Percentiles rank a stretch among this genome's conserved stretches.
Conservation (phyloP, 768 basidiomycete genomes). For the Psilocybe cyanescens region DNA sequence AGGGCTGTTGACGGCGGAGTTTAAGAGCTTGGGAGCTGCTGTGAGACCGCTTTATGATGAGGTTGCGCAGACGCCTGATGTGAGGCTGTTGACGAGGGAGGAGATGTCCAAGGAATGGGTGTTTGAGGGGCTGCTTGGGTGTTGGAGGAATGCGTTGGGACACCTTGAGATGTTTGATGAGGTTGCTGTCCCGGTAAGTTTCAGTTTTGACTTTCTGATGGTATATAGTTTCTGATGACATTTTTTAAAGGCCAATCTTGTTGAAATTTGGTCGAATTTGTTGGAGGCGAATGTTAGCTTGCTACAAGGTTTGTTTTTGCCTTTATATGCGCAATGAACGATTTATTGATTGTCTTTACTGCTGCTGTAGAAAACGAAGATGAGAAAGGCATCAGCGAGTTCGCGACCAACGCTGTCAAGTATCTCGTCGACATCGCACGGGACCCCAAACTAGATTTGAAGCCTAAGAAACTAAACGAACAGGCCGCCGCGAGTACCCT, state of each 20-base stretch:
- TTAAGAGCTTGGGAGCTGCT: conserved; percentile 39
- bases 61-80: conserved; percentile 54
- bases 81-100: conserved; percentile 58
- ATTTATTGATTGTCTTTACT: conserved; percentile 5
- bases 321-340: not conserved
- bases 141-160: conserved; percentile 55
- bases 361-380: conserved; percentile 44
- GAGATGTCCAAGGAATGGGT: conserved; percentile 60
- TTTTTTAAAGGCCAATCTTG: conserved; percentile 44
- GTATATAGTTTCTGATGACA: not conserved
- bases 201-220: conserved; percentile 1
- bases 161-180: conserved; percentile 50
- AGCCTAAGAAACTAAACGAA: conserved; percentile 24
- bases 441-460: conserved; percentile 49
- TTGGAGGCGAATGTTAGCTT: conserved; percentile 50
- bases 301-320: conserved; percentile 45
- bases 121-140: conserved; percentile 51
- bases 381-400: conserved; percentile 37
- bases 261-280: conserved; percentile 61
- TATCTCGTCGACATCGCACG: conserved; percentile 54
- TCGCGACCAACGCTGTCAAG: conserved; percentile 42
- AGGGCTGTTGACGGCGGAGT: conserved; percentile 28
- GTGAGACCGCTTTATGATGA: conserved; percentile 60
- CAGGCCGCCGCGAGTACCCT: conserved; percentile 5
- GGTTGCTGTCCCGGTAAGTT: conserved; percentile 53